phyloP scores from a whole-genome alignment of 192 early-diverging fungal species.

The Umbelopsis sp. region DNA sequence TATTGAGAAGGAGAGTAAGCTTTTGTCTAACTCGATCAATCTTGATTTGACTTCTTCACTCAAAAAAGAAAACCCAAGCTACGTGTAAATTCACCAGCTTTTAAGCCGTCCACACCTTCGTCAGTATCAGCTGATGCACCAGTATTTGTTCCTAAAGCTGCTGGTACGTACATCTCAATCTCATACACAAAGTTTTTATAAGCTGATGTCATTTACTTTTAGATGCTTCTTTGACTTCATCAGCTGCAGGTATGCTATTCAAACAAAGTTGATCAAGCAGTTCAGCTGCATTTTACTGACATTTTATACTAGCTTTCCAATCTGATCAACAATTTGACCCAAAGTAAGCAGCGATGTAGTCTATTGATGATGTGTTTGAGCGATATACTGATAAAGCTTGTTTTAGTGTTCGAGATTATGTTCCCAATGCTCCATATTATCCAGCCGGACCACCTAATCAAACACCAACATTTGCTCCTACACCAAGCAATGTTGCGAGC shows the following conservation, averaged over 20 bases:
- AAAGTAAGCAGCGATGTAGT: not conserved
- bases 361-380: not conserved
- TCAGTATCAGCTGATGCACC: slow-evolving; percentile 60
- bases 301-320: slow-evolving; percentile 2
- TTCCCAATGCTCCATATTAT: slow-evolving; percentile 13
- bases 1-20: not conserved
- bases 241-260: slow-evolving; percentile 2
- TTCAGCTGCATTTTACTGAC: not conserved
- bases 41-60: too few species aligned
- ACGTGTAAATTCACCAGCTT: slow-evolving; percentile 25
- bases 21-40: not conserved
- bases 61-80: slow-evolving; percentile 17
- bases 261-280: not conserved
- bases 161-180: slow-evolving; percentile 2
- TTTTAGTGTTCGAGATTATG: slow-evolving; percentile 7
- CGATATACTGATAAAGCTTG: too few species aligned
- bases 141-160: slow-evolving; percentile 59
- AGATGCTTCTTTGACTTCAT: slow-evolving; percentile 6
- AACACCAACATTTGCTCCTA: not conserved
- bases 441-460: not conserved
- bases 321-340: slow-evolving; percentile 16
- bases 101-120: slow-evolving; percentile 30
- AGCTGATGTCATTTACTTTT: not conserved
- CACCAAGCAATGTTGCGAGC: slow-evolving; percentile 19
- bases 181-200: not conserved